Conservation (phyloP, 1,284 basidiomycete genomes). For the Waitea zeae region DNA sequence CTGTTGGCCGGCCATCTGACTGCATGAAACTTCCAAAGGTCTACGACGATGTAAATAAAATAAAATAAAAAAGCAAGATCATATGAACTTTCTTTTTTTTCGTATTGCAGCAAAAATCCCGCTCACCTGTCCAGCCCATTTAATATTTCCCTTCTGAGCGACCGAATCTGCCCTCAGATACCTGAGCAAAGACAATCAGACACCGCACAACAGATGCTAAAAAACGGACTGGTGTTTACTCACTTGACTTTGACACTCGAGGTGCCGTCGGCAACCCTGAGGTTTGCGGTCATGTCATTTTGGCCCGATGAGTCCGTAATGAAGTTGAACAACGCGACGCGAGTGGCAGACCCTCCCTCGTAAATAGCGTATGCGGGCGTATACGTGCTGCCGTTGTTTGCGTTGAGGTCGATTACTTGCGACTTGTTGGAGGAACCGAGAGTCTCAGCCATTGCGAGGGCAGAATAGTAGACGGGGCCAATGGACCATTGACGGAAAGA, state of each 20-base stretch:
- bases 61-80: too few species aligned
- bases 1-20: conserved; percentile 28
- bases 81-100: too few species aligned
- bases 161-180: conserved; percentile 35
- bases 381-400: too few species aligned
- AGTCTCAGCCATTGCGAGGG: conserved; percentile 16
- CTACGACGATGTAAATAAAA: too few species aligned
- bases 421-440: conserved; percentile 14
- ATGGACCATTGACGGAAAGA: conserved; percentile 17
- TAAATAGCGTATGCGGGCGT: conserved; percentile 17
- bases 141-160: conserved; percentile 49
- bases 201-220: too few species aligned
- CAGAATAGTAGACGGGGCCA: conserved; percentile 18
- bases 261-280: too few species aligned
- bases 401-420: conserved; percentile 14
- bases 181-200: too few species aligned
- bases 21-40: conserved; percentile 20
- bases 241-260: too few species aligned
- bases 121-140: conserved; percentile 46
- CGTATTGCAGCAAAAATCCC: too few species aligned
- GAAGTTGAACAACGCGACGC: conserved; percentile 18
- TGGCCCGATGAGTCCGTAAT: conserved; percentile 16
- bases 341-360: conserved; percentile 13
- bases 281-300: too few species aligned
- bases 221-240: too few species aligned